phyloP scores from a whole-genome alignment of 129 eudicot genomes.

The Artemisia annua region DNA sequence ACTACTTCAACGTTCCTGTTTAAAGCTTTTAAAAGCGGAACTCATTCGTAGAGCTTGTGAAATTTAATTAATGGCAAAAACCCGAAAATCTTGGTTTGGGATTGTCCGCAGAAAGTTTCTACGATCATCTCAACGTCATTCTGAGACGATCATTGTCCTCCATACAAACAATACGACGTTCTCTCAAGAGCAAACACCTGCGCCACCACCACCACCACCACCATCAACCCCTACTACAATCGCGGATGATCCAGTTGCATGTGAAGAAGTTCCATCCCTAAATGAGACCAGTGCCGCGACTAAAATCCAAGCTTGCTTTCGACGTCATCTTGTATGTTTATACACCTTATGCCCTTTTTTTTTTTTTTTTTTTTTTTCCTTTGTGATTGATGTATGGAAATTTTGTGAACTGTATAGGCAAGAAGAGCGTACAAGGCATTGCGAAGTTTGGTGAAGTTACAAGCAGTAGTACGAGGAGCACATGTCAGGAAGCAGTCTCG shows the following conservation, averaged over 20 bases:
- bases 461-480: constrained; percentile 79
- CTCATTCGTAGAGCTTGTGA: neutral
- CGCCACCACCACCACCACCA: constrained; percentile 1
- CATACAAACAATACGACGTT: constrained; percentile 48
- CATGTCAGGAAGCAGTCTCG: constrained; percentile 73
- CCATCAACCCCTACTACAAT: neutral
- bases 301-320: constrained; percentile 60
- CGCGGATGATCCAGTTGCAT: constrained; percentile 7
- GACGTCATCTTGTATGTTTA: constrained; percentile 66
- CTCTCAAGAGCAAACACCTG: constrained; percentile 33
- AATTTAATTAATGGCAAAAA: constrained; percentile 32
- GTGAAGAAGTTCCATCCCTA: constrained; percentile 13
- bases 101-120: constrained; percentile 40
- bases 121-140: constrained; percentile 29
- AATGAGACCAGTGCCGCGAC: constrained; percentile 54
- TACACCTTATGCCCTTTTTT: neutral
- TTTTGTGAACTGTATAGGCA: constrained; percentile 40
- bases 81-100: constrained; percentile 36
- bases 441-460: constrained; percentile 70
- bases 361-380: neutral
- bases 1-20: constrained; percentile 26
- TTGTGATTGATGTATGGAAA: neutral
- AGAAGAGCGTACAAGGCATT: constrained; percentile 66
- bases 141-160: constrained; percentile 40
- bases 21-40: neutral